phyloP scores from a whole-genome alignment of 768 basidiomycete species.

The Suillus decipiens region DNA sequence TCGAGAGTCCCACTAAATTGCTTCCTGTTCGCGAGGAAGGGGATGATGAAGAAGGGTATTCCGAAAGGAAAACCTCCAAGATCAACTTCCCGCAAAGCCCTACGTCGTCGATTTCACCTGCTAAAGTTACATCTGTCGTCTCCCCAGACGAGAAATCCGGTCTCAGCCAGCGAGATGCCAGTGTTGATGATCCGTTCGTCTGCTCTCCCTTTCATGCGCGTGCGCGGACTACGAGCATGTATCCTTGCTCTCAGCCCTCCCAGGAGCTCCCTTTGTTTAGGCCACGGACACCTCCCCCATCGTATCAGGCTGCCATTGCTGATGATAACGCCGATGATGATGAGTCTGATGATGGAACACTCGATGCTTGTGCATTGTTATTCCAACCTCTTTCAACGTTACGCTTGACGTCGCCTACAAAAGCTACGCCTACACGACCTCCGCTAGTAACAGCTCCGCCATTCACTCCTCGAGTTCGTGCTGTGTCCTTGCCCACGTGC shows the following conservation, averaged over 20 bases:
- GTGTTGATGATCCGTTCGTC: constrained; percentile 25
- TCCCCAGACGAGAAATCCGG: constrained; percentile 1
- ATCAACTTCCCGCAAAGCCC: constrained; percentile 26
- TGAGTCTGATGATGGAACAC: constrained; percentile 10
- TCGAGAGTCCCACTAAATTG: constrained; percentile 22
- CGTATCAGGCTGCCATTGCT: constrained; percentile 20
- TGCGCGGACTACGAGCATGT: constrained; percentile 34
- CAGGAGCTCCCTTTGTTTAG: constrained; percentile 24
- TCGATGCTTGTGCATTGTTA: constrained; percentile 29
- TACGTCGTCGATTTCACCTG: background rate
- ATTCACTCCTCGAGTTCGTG: constrained; percentile 25
- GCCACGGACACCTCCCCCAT: constrained; percentile 28
- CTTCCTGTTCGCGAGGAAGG: constrained; percentile 33
- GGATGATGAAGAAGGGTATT: constrained; percentile 36
- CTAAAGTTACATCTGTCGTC: constrained; percentile 5
- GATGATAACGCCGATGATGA: constrained; percentile 3
- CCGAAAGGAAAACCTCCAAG: constrained; percentile 12
- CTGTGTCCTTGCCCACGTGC: constrained; percentile 26
- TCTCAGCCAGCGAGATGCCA: background rate
- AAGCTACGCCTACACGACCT: constrained; percentile 13
- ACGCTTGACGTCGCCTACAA: constrained; percentile 16
- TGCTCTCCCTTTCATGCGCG: constrained; percentile 24
- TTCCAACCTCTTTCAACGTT: constrained; percentile 28
- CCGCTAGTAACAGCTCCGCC: constrained; percentile 14
- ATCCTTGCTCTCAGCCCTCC: constrained; percentile 14